These are phyloP conservation scores for Backusella circina DNA, from an alignment of 192 early-diverging fungal species.

Conservation along the genomic window DNA sequence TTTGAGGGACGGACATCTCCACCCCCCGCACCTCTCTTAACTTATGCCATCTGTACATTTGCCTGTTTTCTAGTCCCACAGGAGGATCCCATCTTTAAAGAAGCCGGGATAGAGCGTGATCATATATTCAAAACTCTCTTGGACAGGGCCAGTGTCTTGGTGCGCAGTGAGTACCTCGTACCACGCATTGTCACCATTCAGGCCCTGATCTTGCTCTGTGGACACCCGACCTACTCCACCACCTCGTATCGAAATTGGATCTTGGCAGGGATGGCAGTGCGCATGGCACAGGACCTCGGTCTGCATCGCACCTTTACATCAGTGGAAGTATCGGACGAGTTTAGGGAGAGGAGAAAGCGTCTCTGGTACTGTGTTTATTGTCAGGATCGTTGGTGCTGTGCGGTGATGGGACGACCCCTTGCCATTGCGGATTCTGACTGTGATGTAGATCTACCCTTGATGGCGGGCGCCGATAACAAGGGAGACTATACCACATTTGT, in stretches of 20 bases:
- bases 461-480: not conserved
- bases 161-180: slow-evolving; percentile 57
- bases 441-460: slow-evolving; percentile 26
- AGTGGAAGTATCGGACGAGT: slow-evolving; percentile 39
- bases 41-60: slow-evolving; percentile 16
- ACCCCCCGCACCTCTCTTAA: slow-evolving; percentile 8
- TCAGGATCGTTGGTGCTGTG: slow-evolving; percentile 55
- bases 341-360: slow-evolving; percentile 59
- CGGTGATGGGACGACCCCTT: slow-evolving; percentile 35
- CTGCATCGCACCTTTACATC: slow-evolving; percentile 63
- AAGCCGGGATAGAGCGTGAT: not conserved
- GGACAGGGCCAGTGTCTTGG: slow-evolving; percentile 6
- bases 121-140: slow-evolving; percentile 1
- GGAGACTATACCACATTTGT: slow-evolving; percentile 20
- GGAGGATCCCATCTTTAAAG: slow-evolving; percentile 10
- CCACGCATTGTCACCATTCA: slow-evolving; percentile 53
- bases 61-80: slow-evolving; percentile 8
- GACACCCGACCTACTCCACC: slow-evolving; percentile 31
- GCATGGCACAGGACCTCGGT: slow-evolving; percentile 77
- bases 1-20: slow-evolving; percentile 1
- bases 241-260: slow-evolving; percentile 24
- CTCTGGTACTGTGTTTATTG: slow-evolving; percentile 73
- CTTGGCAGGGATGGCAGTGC: slow-evolving; percentile 49
- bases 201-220: slow-evolving; percentile 58
- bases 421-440: slow-evolving; percentile 42